Conservation (phyloP, 768 basidiomycete genomes). For the Macrolepiota dolichaula region DNA sequence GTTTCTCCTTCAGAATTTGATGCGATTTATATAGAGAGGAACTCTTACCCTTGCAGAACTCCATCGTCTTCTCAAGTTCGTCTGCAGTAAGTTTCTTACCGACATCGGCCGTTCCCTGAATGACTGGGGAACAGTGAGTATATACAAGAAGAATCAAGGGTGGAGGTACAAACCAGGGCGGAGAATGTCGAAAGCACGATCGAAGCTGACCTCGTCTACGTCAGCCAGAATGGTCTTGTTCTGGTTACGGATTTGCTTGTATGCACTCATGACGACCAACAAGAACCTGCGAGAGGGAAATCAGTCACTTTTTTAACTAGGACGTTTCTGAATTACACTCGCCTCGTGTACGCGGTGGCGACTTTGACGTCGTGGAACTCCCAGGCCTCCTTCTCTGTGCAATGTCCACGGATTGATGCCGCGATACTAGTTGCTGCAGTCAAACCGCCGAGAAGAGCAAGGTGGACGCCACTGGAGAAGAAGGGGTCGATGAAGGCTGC, state of each 20-base stretch:
- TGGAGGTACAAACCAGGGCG: constrained; percentile 29
- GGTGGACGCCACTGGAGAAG: constrained; percentile 52
- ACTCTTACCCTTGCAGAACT: constrained; percentile 21
- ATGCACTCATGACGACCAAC: constrained; percentile 44
- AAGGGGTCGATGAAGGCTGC: constrained; percentile 59
- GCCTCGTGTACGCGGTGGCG: constrained; percentile 32
- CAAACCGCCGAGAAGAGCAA: constrained; percentile 34
- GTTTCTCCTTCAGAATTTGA: background rate
- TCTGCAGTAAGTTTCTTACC: constrained; percentile 36
- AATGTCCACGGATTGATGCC: constrained; percentile 27
- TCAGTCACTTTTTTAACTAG: background rate
- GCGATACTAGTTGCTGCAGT: constrained; percentile 32
- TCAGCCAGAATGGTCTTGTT: constrained; percentile 34
- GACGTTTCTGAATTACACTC: background rate
- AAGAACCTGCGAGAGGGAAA: constrained; percentile 31
- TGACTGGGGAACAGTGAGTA: constrained; percentile 15
- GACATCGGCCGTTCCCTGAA: constrained; percentile 25
- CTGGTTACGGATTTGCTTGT: constrained; percentile 46
- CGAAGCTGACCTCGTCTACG: constrained; percentile 44
- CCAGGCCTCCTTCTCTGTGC: constrained; percentile 25
- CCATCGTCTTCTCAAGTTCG: constrained; percentile 45
- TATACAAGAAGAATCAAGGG: background rate
- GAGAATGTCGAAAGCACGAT: constrained; percentile 43
- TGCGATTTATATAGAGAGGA: background rate
- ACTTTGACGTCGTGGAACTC: constrained; percentile 29